Evolutionary conservation across 306 rosid species (phyloP).

Genomic region (Castanea sativa): DNA sequence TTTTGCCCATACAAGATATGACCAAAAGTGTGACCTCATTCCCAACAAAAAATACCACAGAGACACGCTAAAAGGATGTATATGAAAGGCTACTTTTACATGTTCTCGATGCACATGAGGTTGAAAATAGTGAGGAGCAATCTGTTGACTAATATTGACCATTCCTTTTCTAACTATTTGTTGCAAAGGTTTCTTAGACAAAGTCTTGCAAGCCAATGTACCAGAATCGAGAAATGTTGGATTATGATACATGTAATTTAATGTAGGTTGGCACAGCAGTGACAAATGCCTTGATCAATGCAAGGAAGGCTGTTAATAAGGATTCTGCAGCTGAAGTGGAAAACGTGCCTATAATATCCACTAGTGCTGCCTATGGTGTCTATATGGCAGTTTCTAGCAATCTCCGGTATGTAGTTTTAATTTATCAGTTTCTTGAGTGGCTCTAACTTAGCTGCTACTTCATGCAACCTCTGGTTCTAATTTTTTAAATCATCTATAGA

Average conservation of each 20-base stretch:
- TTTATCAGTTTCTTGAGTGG: slow-evolving; percentile 7
- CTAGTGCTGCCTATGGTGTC: slow-evolving; percentile 86
- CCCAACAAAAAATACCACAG: too few species aligned
- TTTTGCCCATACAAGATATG: too few species aligned
- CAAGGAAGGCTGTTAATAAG: slow-evolving; percentile 72
- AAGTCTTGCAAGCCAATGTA: background rate
- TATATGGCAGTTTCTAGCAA: slow-evolving; percentile 96
- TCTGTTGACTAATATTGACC: background rate
- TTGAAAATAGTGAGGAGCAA: too few species aligned
- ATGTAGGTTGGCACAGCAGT: slow-evolving; percentile 83
- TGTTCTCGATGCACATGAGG: too few species aligned
- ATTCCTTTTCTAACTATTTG: background rate
- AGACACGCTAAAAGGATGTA: too few species aligned
- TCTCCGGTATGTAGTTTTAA: slow-evolving; percentile 58
- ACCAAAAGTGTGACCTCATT: too few species aligned
- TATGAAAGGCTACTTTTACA: too few species aligned
- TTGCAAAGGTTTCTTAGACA: background rate
- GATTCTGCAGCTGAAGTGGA: slow-evolving; percentile 68
- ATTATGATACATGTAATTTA: slow-evolving; percentile 5
- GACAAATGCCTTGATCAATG: slow-evolving; percentile 73
- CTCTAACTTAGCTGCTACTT: slow-evolving; percentile 13
- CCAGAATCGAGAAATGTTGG: background rate
- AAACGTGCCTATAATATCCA: slow-evolving; percentile 76
- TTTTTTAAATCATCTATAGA: background rate
- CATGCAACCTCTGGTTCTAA: background rate